These are phyloP conservation scores for Pilaira anomala DNA, from an alignment of 192 early-diverging fungal species.

Conservation along the genomic window DNA sequence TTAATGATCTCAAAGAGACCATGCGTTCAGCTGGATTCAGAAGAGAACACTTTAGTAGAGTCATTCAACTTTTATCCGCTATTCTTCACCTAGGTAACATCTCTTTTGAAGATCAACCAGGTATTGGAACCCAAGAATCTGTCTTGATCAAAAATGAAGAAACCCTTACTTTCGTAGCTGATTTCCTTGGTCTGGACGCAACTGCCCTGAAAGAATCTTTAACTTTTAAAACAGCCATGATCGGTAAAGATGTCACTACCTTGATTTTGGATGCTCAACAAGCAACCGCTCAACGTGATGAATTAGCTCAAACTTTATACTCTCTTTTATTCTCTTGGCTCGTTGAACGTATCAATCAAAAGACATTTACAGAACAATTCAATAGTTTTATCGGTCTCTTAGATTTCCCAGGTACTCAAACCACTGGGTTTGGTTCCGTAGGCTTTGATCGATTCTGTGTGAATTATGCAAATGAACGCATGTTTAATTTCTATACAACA, in stretches of 20 bases:
- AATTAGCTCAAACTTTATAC: constrained; percentile 77
- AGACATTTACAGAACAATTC: constrained; percentile 63
- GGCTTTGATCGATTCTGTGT: constrained; percentile 66
- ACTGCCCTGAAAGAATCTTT: constrained; percentile 66
- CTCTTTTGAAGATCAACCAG: constrained; percentile 59
- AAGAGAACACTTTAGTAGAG: constrained; percentile 61
- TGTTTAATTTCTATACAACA: constrained; percentile 53
- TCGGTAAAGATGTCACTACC: constrained; percentile 81
- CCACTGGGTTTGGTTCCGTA: constrained; percentile 24
- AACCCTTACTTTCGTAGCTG: constrained; percentile 65
- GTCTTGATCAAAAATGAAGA: constrained; percentile 77
- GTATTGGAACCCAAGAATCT: constrained; percentile 66
- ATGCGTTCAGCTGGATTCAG: constrained; percentile 57
- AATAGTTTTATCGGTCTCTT: constrained; percentile 81
- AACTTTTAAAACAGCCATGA: constrained; percentile 77
- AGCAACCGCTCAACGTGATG: constrained; percentile 76
- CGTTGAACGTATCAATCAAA: constrained; percentile 83
- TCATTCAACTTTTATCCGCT: constrained; percentile 82
- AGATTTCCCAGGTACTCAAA: constrained; percentile 73
- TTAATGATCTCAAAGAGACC: constrained; percentile 57
- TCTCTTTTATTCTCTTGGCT: constrained; percentile 84
- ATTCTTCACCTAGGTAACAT: constrained; percentile 88
- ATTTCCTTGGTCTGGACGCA: constrained; percentile 73
- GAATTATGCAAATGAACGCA: constrained; percentile 63
- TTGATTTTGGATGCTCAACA: constrained; percentile 77